These are phyloP conservation scores for Nannizziopsis barbatae DNA, from an alignment of 2,329 filamentous ascomycete species.

Conservation along the genomic window DNA sequence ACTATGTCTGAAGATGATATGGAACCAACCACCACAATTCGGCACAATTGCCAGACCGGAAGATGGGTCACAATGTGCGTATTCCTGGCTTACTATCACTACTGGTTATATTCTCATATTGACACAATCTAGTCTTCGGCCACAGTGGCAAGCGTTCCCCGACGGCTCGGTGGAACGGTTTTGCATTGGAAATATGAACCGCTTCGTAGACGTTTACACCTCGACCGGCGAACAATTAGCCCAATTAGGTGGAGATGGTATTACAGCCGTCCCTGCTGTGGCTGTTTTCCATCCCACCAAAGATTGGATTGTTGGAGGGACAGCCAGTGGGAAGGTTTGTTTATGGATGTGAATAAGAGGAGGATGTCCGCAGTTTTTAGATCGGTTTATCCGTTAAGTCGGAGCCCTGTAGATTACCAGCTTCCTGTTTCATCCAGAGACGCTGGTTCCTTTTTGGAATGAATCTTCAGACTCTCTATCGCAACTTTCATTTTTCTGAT, in stretches of 20 bases:
- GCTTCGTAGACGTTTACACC: slow-evolving; percentile 86
- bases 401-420: too few species aligned
- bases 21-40: slow-evolving; percentile 56
- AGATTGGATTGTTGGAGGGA: slow-evolving; percentile 89
- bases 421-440: too few species aligned
- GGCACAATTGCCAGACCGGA: slow-evolving; percentile 92
- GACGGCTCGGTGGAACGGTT: slow-evolving; percentile 74
- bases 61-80: slow-evolving; percentile 75
- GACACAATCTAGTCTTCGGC: slow-evolving; percentile 46
- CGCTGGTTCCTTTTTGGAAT: too few species aligned
- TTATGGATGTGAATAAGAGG: slow-evolving; percentile 74
- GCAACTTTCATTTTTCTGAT: too few species aligned
- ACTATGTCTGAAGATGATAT: slow-evolving; percentile 52
- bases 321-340: slow-evolving; percentile 81
- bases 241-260: slow-evolving; percentile 77
- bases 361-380: neutral
- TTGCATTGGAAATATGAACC: slow-evolving; percentile 92
- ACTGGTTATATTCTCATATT: slow-evolving; percentile 7
- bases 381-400: too few species aligned
- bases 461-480: too few species aligned
- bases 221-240: slow-evolving; percentile 74
- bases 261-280: slow-evolving; percentile 88
- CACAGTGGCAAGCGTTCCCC: slow-evolving; percentile 81
- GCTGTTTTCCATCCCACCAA: slow-evolving; percentile 76
- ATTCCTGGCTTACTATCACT: neutral